A percentile compares a stretch with the other conserved stretches of the same genome.
These are phyloP conservation scores for Chaetomiaceae sp. DNA, from an alignment of 2,329 filamentous ascomycete species.

Conservation along the genomic window DNA sequence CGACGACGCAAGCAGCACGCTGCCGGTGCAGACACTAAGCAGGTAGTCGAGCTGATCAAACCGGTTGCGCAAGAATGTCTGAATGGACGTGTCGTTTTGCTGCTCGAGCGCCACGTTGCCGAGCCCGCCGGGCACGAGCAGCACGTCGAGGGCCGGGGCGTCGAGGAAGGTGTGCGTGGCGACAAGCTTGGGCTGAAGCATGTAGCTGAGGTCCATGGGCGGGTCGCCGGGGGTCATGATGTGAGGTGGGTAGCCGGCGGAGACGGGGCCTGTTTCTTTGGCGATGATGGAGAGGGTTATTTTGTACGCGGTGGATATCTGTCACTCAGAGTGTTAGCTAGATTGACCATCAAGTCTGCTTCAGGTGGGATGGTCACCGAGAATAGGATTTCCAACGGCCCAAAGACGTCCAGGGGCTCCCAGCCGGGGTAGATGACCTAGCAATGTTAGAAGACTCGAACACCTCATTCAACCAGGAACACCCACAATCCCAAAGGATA, in stretches of 20 bases:
- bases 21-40: conserved; percentile 45
- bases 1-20: conserved; percentile 43
- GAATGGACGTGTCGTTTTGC: conserved; percentile 17
- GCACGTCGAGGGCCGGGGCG: conserved; percentile 27
- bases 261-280: conserved; percentile 23
- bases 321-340: background rate
- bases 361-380: background rate
- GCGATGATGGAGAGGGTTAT: conserved; percentile 29
- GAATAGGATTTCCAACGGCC: conserved; percentile 14
- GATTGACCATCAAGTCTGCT: background rate
- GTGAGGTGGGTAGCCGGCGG: conserved; percentile 9
- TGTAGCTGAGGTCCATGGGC: conserved; percentile 6
- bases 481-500: background rate
- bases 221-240: background rate
- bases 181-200: conserved; percentile 22
- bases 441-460: background rate
- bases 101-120: conserved; percentile 18
- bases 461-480: background rate
- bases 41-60: conserved; percentile 26
- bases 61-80: conserved; percentile 18
- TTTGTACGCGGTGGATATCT: conserved; percentile 19
- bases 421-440: conserved; percentile 15
- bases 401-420: conserved; percentile 16
- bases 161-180: conserved; percentile 25
- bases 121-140: conserved; percentile 27